These are phyloP conservation scores for Uronychia setigera DNA, from an alignment of 73 alveolate genomes.

Conservation along the genomic window DNA sequence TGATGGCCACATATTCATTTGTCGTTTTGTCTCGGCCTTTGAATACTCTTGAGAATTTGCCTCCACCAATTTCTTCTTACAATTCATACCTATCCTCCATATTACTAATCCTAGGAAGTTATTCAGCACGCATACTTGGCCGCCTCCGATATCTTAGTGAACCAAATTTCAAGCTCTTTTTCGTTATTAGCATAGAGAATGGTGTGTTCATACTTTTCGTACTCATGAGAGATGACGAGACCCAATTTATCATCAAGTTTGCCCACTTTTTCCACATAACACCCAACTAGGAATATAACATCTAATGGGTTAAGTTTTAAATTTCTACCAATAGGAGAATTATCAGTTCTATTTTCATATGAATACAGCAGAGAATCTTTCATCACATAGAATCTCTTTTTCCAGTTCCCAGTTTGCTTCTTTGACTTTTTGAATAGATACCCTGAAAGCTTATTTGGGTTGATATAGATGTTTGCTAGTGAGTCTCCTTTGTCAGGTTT, in stretches of 20 bases:
- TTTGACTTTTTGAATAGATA: neutral
- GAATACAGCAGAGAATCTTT: constrained; percentile 13
- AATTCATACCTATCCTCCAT: neutral
- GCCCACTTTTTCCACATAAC: constrained; percentile 12
- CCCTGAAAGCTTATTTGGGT: neutral
- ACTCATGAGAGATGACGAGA: constrained; percentile 21
- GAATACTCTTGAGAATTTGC: constrained; percentile 32
- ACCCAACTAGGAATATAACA: constrained; percentile 24
- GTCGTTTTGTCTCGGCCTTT: constrained; percentile 23
- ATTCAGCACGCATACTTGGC: constrained; percentile 7
- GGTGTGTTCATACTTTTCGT: constrained; percentile 2
- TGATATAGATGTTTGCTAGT: neutral
- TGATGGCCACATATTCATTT: constrained; percentile 53
- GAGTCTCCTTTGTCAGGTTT: neutral
- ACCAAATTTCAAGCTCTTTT: constrained; percentile 6
- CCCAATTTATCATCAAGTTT: constrained; percentile 12
- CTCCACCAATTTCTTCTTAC: constrained; percentile 7
- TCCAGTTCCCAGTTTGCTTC: constrained; percentile 7
- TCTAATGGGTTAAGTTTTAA: neutral
- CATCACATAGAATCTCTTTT: constrained; percentile 1
- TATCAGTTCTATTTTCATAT: neutral
- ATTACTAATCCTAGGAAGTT: neutral
- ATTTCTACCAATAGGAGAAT: constrained; percentile 7
- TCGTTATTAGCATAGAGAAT: constrained; percentile 2
- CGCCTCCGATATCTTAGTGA: neutral